Percentiles rank a stretch among this genome's conserved stretches.
Evolutionary conservation across 2,329 filamentous ascomycete species (phyloP).

Genomic region (Bipolaris sorokiniana): DNA sequence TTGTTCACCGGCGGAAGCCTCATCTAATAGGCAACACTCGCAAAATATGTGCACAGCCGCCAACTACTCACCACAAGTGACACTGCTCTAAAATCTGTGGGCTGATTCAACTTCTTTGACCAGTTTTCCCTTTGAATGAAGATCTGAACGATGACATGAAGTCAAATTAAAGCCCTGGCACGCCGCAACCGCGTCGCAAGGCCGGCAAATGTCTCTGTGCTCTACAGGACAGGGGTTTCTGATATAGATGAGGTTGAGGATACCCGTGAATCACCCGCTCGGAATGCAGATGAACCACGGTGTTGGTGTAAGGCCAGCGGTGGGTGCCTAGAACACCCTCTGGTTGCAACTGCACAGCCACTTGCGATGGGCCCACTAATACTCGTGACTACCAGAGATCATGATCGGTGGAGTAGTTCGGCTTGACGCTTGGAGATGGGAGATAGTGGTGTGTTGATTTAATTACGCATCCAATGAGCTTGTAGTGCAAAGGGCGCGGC

Average conservation of each 20-base stretch:
- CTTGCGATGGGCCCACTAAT: background rate
- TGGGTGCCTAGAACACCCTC: background rate
- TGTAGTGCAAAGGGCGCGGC: background rate
- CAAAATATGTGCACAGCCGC: background rate
- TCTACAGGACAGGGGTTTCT: background rate
- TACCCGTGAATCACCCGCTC: background rate
- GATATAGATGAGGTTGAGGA: background rate
- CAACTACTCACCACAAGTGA: background rate
- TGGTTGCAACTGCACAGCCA: background rate
- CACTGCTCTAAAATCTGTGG: background rate
- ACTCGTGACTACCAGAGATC: background rate
- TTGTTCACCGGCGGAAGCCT: background rate
- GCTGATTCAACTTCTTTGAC: background rate
- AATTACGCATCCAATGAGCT: background rate
- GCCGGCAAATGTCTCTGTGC: background rate
- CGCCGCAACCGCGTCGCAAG: background rate
- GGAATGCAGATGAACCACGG: background rate
- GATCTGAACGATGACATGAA: background rate
- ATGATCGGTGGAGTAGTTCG: background rate
- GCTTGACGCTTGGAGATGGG: background rate
- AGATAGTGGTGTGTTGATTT: background rate
- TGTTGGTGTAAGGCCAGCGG: background rate
- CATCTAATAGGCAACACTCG: background rate
- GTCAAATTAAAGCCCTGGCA: conserved; percentile 7
- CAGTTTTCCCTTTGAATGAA: background rate